Conservation (phyloP, 371 early-diverging fungal species). For the Mucor irregularis region DNA sequence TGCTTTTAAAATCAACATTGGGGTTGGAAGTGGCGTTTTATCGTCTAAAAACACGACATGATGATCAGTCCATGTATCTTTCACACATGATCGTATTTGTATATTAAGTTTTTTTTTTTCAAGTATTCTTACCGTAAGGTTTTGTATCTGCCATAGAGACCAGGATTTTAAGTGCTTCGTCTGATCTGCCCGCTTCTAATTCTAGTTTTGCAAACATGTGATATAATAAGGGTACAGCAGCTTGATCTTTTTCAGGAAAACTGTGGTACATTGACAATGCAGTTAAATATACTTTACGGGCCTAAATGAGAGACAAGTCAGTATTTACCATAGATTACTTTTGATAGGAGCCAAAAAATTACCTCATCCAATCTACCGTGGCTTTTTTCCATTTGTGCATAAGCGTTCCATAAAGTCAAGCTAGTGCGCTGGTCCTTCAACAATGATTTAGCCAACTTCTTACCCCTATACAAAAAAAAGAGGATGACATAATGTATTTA, state of each 20-base stretch:
- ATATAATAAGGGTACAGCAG: constrained; percentile 48
- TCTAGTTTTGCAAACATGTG: constrained; percentile 61
- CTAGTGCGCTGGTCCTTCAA: constrained; percentile 60
- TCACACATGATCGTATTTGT: not conserved
- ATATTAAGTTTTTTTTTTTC: not conserved
- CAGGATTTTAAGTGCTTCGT: constrained; percentile 54
- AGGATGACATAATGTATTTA: not conserved
- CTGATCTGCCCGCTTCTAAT: constrained; percentile 40
- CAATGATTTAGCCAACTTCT: constrained; percentile 58
- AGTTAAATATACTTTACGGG: constrained; percentile 66
- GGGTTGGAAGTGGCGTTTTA: constrained; percentile 23
- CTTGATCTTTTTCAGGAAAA: constrained; percentile 45
- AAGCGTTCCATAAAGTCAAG: constrained; percentile 66
- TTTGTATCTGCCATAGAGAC: constrained; percentile 36
- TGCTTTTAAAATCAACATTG: constrained; percentile 44
- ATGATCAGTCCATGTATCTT: no score
- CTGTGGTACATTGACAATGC: constrained; percentile 53
- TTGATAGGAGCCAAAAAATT: not conserved
- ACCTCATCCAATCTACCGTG: constrained; percentile 36
- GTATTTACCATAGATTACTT: not conserved
- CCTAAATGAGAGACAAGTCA: constrained; percentile 34
- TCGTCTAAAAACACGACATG: constrained; percentile 11
- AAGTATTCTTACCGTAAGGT: constrained; percentile 22
- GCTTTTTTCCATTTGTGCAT: constrained; percentile 63
- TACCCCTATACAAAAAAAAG: constrained; percentile 43